Evolutionary conservation across 148 eudicot genomes (phyloP), one percentile per base, ranked within the genome.

Genomic region (Camellia lanceoleosa): DNA sequence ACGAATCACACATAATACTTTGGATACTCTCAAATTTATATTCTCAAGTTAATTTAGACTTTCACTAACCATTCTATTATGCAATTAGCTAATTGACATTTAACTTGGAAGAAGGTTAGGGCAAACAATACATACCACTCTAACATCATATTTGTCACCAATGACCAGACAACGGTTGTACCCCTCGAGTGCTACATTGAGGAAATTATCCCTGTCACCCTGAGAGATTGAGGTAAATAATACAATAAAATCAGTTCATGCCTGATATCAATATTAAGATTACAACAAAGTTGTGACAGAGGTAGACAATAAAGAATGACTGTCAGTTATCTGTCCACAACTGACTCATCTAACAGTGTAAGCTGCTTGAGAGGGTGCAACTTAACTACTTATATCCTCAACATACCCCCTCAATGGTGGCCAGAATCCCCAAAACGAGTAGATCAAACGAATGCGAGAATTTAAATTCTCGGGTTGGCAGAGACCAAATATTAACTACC

Each of bases 141-240:
- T 88, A 55, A 96, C 94, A 88, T 96, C 99, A 81, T 96, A 96
- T 84, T 93, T 93, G 76, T 93, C 95, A 71, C 99, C 99, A 70
- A 92, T 82, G 79, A 96, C 91, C 81, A 96, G 87, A 84, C 99
- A 96, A 60, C 83, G 88, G 68, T 90, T 91, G 82, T 96, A 96
- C 73, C 97, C 99, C 76, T 88, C 97, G 80, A 93, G 88, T 68
- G 98, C 97, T 58, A 92, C 82, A 80, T 85, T 84, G 63, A 96
- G 88, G 84, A 93, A 92, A 80, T 91, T 90, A 84, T 96, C 99
- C 84, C 94, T 85, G 88, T 96, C 99, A 86, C 89, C 93, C 99
- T 96, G 91, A 78, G 73, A 82, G 23, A 69, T 12, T 41, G 56
- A 82, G 43, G 65, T 20, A 80, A 75, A 43, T 20, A 67, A 62